phyloP scores from a whole-genome alignment of 805 yeast species.

The Starmerella riodocensis region DNA sequence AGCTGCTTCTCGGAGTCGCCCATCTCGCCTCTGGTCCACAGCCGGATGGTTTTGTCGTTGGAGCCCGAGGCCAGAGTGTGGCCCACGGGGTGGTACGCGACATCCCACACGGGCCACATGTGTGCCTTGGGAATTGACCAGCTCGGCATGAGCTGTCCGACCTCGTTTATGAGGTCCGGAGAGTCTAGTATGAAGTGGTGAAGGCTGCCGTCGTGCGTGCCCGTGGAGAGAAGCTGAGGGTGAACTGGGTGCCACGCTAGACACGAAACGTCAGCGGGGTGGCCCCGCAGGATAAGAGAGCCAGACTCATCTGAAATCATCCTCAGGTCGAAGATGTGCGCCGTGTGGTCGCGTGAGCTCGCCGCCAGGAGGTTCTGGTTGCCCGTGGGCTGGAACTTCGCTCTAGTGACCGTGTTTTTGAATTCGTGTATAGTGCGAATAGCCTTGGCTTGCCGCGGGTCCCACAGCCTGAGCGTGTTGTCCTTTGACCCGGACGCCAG shows the following conservation, averaged over 20 bases:
- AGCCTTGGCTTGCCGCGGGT: constrained; percentile 62
- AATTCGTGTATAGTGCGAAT: constrained; percentile 77
- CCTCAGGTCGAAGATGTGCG: constrained; percentile 75
- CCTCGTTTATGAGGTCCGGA: constrained; percentile 22
- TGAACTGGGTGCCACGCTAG: constrained; percentile 90
- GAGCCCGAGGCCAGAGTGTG: constrained; percentile 86
- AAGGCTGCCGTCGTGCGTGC: constrained; percentile 80
- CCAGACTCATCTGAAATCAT: constrained; percentile 3
- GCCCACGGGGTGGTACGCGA: constrained; percentile 90
- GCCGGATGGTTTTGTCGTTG: constrained; percentile 79
- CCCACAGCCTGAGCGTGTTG: constrained; percentile 88
- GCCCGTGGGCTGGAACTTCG: constrained; percentile 75
- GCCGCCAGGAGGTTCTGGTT: constrained; percentile 63
- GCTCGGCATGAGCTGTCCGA: constrained; percentile 26
- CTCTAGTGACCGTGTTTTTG: constrained; percentile 83
- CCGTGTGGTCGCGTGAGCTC: constrained; percentile 77
- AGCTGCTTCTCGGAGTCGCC: constrained; percentile 61
- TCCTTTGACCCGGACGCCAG: constrained; percentile 92
- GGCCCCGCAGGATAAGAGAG: constrained; percentile 48
- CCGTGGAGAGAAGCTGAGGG: constrained; percentile 63
- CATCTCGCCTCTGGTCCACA: constrained; percentile 91
- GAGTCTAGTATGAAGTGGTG: constrained; percentile 57
- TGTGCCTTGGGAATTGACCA: constrained; percentile 74
- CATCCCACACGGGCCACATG: constrained; percentile 77
- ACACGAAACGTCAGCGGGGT: constrained; percentile 72